Conservation (phyloP, 371 early-diverging fungal species). For the Catenaria anguillulae region DNA sequence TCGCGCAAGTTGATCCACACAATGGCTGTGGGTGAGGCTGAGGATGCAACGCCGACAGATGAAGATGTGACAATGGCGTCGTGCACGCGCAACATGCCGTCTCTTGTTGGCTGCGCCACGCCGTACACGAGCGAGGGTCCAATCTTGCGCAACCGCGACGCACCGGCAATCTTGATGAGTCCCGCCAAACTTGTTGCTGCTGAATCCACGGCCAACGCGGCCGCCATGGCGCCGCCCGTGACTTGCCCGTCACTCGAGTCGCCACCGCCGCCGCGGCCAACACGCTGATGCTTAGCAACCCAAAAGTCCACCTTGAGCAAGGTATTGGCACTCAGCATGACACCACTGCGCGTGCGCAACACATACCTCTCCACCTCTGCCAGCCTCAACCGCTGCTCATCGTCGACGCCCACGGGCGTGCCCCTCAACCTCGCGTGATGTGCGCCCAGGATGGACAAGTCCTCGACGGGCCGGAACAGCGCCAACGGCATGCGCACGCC, state of each 20-base stretch:
- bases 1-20: slow-evolving; percentile 61
- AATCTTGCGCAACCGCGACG: slow-evolving; percentile 30
- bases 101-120: slow-evolving; percentile 54
- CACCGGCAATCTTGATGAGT: slow-evolving; percentile 18
- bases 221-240: too few species aligned
- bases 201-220: slow-evolving; percentile 8
- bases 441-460: slow-evolving; percentile 30
- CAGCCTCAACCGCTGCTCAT: slow-evolving; percentile 16
- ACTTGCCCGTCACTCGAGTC: too few species aligned
- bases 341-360: background rate
- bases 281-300: slow-evolving; percentile 16
- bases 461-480: slow-evolving; percentile 50
- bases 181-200: slow-evolving; percentile 17
- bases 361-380: slow-evolving; percentile 42
- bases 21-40: slow-evolving; percentile 16
- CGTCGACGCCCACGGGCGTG: background rate
- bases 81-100: slow-evolving; percentile 39
- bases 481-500: slow-evolving; percentile 15
- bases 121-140: slow-evolving; percentile 30
- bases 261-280: slow-evolving; percentile 22
- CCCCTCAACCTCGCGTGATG: slow-evolving; percentile 6
- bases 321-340: slow-evolving; percentile 6
- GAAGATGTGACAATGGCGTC: slow-evolving; percentile 11
- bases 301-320: slow-evolving; percentile 35
- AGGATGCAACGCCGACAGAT: too few species aligned